Conservation (phyloP, 495 filamentous ascomycete species). For the Xylaria curta region DNA sequence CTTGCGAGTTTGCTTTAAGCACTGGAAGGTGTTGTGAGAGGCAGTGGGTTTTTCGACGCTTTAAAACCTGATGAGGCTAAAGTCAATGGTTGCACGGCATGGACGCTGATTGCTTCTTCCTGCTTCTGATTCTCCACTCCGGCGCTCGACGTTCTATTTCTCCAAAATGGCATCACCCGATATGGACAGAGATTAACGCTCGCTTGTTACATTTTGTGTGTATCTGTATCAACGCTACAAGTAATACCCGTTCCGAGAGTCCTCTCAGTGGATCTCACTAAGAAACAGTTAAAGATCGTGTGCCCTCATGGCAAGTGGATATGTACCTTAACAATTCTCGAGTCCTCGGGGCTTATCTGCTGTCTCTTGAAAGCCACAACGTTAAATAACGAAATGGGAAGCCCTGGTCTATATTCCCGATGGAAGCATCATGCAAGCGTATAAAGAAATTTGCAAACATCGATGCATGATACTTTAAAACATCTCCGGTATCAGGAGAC, state of each 20-base stretch:
- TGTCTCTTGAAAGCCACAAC: neutral
- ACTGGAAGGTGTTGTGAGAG: slow-evolving; percentile 5
- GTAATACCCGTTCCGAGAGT: no score
- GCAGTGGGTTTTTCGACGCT: slow-evolving; percentile 14
- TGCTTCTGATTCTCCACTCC: slow-evolving; percentile 27
- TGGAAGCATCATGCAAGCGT: neutral
- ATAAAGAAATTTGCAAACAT: neutral
- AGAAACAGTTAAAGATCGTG: neutral
- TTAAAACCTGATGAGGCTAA: slow-evolving; percentile 42
- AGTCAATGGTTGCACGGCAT: slow-evolving; percentile 35
- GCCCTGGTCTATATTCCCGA: neutral
- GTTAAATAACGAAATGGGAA: neutral
- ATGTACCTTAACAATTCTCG: neutral
- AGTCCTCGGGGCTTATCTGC: neutral
- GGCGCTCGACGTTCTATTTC: slow-evolving; percentile 18
- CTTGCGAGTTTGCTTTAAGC: slow-evolving; percentile 6
- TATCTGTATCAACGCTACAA: neutral
- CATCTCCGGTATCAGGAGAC: neutral
- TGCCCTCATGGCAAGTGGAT: neutral
- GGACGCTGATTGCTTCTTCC: slow-evolving; percentile 30
- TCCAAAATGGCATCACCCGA: slow-evolving; percentile 27
- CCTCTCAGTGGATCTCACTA: neutral
- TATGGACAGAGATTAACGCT: neutral
- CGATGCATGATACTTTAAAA: slow-evolving; percentile 18
- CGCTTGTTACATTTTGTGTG: neutral